phyloP scores from a whole-genome alignment of 2,329 filamentous ascomycete species.

The Plectosphaerella cucumerina region DNA sequence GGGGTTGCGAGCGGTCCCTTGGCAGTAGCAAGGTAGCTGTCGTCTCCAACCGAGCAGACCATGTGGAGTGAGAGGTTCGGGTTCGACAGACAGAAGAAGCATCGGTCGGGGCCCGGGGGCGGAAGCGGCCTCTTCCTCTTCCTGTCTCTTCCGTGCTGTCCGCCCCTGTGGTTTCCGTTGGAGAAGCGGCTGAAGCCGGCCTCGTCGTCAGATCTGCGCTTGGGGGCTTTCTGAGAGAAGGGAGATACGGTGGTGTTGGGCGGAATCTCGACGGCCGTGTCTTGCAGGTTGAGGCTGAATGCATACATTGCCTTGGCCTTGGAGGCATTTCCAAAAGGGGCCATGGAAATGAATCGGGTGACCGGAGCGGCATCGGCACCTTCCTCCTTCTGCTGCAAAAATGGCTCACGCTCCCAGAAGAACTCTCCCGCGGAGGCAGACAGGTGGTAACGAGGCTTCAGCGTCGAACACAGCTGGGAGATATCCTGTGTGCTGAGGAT shows the following conservation, averaged over 20 bases:
- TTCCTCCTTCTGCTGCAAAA: constrained; percentile 61
- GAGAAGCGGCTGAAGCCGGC: constrained; percentile 52
- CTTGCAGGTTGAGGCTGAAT: constrained; percentile 65
- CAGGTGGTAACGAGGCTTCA: constrained; percentile 94
- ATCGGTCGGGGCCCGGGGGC: constrained; percentile 69
- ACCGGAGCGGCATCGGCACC: constrained; percentile 51
- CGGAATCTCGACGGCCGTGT: constrained; percentile 58
- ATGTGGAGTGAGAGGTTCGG: constrained; percentile 80
- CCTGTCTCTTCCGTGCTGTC: constrained; percentile 32
- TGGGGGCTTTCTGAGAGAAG: constrained; percentile 47
- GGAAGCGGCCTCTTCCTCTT: constrained; percentile 45
- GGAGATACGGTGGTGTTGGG: constrained; percentile 73
- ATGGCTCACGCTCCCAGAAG: constrained; percentile 90
- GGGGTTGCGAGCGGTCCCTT: constrained; percentile 80
- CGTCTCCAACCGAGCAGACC: constrained; percentile 82
- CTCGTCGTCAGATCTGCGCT: constrained; percentile 55
- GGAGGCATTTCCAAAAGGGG: constrained; percentile 66
- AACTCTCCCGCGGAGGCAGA: constrained; percentile 60
- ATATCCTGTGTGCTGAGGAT: constrained; percentile 61
- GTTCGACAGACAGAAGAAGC: constrained; percentile 95
- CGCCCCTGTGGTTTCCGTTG: constrained; percentile 36
- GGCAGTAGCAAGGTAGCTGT: constrained; percentile 84
- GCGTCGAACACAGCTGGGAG: constrained; percentile 68
- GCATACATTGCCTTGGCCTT: constrained; percentile 83
- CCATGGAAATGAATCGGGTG: constrained; percentile 89